Evolutionary conservation across 192 early-diverging fungal species (phyloP), one percentile per base, ranked within the genome.

Genomic region (Powellomyces hirtus): DNA sequence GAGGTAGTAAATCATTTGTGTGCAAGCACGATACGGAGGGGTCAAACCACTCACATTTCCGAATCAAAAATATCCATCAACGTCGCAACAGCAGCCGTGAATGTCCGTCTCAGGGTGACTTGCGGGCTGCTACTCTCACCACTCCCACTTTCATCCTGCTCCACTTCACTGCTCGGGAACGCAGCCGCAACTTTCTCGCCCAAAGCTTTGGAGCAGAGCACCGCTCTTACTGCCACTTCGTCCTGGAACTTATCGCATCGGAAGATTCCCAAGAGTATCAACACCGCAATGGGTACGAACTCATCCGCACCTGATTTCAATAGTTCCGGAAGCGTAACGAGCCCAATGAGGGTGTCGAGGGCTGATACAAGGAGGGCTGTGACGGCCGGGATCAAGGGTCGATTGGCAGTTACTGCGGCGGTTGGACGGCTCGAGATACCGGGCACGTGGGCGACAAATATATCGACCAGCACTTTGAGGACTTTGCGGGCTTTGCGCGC

Each of bases 371-470:
- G 64, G 2, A 77, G 57, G 0, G 68, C 34, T 16, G 56, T 52
- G 27, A 53, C 60, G 1, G 51, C 67, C 4, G 65, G 68, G 3
- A 56, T 74, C 14, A 58, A 24, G n/a, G 61, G 51, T 22, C 64
- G 42, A 49, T 60, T 61, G 13, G 77, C 52, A 8, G 68, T 74
- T n/a, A 74, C 72, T 71, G 64, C 57, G 13, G 74, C 58, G 7
- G 77, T 69, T 13, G 80, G 75, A 56, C 71, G 76, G 34, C 59
- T 77, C 22, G 72, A 50, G 6, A 81, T 10, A 22, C 38, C 56
- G 26, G 76, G 74, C 20, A 81, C 56, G 50, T 81, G 70, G 62
- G 55, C 74, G 2, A 58, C 38, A 49, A 79, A 77, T 11, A 75
- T 62, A 35, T 74, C 76, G 4, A 67, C 64, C 27, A 79, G 38